Percentiles rank a stretch among this genome's conserved stretches.
phyloP scores from a whole-genome alignment of 306 rosid species.

The Ceratonia siliqua region DNA sequence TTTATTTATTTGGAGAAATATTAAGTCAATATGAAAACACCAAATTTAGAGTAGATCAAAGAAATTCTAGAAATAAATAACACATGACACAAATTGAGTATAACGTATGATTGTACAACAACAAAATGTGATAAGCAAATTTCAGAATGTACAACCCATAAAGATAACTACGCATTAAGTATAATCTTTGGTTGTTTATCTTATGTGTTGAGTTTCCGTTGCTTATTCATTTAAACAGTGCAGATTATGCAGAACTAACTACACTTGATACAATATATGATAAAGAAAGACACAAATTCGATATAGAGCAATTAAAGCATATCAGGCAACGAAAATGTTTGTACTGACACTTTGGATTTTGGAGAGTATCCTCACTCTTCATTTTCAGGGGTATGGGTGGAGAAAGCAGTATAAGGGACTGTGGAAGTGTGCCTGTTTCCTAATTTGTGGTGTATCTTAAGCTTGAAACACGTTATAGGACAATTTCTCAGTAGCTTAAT shows the following conservation, averaged over 20 bases:
- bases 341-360: neutral
- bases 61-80: slow-evolving; percentile 8
- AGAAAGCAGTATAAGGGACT: neutral
- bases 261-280: neutral
- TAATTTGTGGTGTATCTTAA: slow-evolving; percentile 3
- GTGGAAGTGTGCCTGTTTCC: neutral
- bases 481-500: neutral
- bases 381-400: neutral
- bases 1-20: neutral
- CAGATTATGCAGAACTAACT: neutral
- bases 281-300: slow-evolving; percentile 1
- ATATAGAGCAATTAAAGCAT: neutral
- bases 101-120: neutral
- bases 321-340: neutral
- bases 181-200: neutral
- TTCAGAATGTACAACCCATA: neutral
- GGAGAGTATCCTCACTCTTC: slow-evolving; percentile 6
- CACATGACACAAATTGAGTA: neutral
- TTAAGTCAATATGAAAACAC: neutral
- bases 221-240: neutral
- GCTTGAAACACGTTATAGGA: neutral
- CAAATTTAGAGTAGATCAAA: neutral
- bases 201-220: neutral
- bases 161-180: neutral
- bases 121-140: neutral